Evolutionary conservation across 1,284 basidiomycete genomes (phyloP), one percentile per base, ranked within the genome.

Genomic region (Rhodotorula sp.): DNA sequence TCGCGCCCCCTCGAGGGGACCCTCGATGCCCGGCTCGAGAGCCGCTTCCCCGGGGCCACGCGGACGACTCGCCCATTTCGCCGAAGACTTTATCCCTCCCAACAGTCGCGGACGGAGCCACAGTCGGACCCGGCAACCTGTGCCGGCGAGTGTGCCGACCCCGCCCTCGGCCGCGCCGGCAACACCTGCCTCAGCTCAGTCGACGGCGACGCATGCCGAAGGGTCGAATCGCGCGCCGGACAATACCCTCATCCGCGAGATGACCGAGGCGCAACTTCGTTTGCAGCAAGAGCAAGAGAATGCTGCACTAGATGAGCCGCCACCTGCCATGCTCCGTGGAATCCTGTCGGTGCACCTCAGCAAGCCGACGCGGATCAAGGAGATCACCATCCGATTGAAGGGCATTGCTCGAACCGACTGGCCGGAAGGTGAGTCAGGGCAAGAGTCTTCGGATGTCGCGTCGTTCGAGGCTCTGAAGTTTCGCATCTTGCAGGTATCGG

Each of bases 281-380:
- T 46, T 64, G 12, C 58, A 58, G 52, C 26, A 18, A 29, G 39
- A 64, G 46, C 59, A 34, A 49, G 65, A 57, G 12, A 52, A 60
- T 5, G 67, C 63, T 23, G 58, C 31, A 15, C 80, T 80, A n/a
- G 80, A 84, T 29, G 85, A 86, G 75, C 83, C 85, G 1, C 86
- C 87, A 8, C 89, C 91, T 3, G 89, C 93, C 12, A 86, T 95
- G 81, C 85, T 99, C 47, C 86, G 96, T 54, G 96, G 94, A n/a
- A 84, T 97, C 18, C 85, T 98, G 69, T 90, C 89, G 2, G 84
- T 99, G 58, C 87, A 88, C 18, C 85, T 97, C 46, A 84, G 85
- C 61, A 96, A 95, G 80, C 88, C 94, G 0, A 93, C 89, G 54
- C 89, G 90, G 80, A 90, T 99, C 78, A 90, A 90, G 51, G 91